Evolutionary conservation across 2,329 filamentous ascomycete genomes (phyloP).

Genomic region (Calonectria leucothoes): DNA sequence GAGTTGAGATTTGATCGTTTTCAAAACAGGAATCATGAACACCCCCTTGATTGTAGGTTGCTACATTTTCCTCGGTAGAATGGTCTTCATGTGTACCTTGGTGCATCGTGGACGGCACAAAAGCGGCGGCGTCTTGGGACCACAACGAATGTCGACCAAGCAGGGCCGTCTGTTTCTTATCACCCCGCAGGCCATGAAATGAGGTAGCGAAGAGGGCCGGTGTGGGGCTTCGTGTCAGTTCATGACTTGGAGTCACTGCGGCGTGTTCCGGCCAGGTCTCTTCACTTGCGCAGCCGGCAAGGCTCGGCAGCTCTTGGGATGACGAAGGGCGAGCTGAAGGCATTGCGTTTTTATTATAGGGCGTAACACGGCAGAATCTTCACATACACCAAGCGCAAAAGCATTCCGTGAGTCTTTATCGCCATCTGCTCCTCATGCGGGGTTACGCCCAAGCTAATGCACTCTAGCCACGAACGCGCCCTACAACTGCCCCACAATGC

Average conservation of each 20-base stretch:
- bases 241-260: background rate
- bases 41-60: background rate
- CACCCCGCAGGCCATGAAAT: background rate
- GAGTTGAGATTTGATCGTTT: background rate
- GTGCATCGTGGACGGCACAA: background rate
- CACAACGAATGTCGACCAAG: background rate
- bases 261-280: background rate
- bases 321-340: too few relatives aligned
- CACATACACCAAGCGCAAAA: background rate
- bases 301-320: background rate
- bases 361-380: background rate
- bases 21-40: background rate
- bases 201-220: background rate
- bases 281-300: background rate
- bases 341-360: background rate
- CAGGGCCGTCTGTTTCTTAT: background rate
- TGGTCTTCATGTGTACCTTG: background rate
- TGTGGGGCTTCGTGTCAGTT: background rate
- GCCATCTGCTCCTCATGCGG: slow-evolving; percentile 4
- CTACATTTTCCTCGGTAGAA: background rate
- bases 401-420: background rate
- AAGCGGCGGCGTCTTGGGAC: background rate
- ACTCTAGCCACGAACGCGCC: slow-evolving; percentile 4
- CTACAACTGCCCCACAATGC: background rate
- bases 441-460: slow-evolving; percentile 19